Evolutionary conservation across 2,329 filamentous ascomycete species (phyloP).

Genomic region (Colletotrichum truncatum): DNA sequence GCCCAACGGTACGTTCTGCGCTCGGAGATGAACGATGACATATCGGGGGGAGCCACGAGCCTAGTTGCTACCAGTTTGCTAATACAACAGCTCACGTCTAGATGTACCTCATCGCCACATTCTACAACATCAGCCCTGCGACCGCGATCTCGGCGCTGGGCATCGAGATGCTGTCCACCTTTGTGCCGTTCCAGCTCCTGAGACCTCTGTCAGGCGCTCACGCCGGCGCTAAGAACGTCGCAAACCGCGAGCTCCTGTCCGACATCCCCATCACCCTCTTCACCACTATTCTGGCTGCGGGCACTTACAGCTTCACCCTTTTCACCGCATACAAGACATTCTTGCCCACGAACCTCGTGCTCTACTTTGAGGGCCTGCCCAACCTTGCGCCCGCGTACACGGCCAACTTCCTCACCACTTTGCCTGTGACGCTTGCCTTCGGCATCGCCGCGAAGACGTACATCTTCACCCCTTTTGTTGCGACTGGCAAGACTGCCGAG

Average conservation of each 20-base stretch:
- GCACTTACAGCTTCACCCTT: slow-evolving; percentile 79
- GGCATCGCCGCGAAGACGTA: slow-evolving; percentile 79
- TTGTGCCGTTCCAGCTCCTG: slow-evolving; percentile 79
- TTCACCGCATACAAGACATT: slow-evolving; percentile 75
- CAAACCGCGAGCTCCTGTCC: slow-evolving; percentile 71
- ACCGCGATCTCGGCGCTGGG: slow-evolving; percentile 69
- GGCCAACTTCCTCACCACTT: slow-evolving; percentile 66
- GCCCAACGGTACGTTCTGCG: slow-evolving; percentile 68
- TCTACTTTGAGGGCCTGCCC: slow-evolving; percentile 77
- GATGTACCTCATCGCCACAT: slow-evolving; percentile 79
- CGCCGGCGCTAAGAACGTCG: slow-evolving; percentile 56
- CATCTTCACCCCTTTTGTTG: slow-evolving; percentile 77
- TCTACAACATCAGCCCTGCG: slow-evolving; percentile 75
- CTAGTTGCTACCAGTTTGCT: not conserved
- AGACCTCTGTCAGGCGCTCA: slow-evolving; percentile 74
- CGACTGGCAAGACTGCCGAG: slow-evolving; percentile 56
- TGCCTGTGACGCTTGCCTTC: slow-evolving; percentile 66
- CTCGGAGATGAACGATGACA: not conserved
- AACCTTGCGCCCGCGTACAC: slow-evolving; percentile 75
- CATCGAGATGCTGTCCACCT: slow-evolving; percentile 75
- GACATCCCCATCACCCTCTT: slow-evolving; percentile 71
- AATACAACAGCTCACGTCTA: slow-evolving; percentile 37
- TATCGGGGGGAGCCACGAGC: not conserved
- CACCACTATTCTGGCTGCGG: slow-evolving; percentile 73
- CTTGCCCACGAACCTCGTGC: slow-evolving; percentile 76